phyloP scores from a whole-genome alignment of 2,329 filamentous ascomycete species.

The Dichotomopilus funicola region DNA sequence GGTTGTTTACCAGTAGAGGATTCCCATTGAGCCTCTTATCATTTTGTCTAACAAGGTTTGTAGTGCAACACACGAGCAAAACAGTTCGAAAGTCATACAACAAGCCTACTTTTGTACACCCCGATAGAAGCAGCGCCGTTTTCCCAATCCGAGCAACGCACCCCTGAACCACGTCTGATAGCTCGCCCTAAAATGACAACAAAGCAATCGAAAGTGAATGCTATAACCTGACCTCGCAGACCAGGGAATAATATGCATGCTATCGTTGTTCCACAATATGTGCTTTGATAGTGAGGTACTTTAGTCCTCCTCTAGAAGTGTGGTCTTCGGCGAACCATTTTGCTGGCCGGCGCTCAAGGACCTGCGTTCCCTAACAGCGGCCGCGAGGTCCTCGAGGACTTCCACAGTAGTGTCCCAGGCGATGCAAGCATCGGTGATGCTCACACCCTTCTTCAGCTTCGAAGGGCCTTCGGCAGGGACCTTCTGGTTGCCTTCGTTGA shows the following conservation, averaged over 20 bases:
- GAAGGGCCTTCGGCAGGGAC: slow-evolving; percentile 74
- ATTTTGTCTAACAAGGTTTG: not conserved
- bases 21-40: not conserved
- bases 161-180: too few relatives aligned
- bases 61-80: not conserved
- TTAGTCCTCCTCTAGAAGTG: slow-evolving; percentile 47
- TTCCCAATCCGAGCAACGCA: too few relatives aligned
- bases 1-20: not conserved
- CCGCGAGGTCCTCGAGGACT: slow-evolving; percentile 77
- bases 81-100: not conserved
- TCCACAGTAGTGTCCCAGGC: slow-evolving; percentile 80
- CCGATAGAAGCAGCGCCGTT: not conserved
- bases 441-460: slow-evolving; percentile 79
- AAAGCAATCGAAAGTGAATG: too few relatives aligned
- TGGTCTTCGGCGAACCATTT: slow-evolving; percentile 34
- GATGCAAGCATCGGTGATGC: slow-evolving; percentile 95
- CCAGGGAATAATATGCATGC: too few relatives aligned
- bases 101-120: slow-evolving; percentile 1
- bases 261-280: too few relatives aligned
- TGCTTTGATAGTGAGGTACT: not conserved
- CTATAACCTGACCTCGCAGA: too few relatives aligned
- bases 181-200: too few relatives aligned
- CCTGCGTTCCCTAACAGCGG: slow-evolving; percentile 72
- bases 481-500: slow-evolving; percentile 86
- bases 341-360: slow-evolving; percentile 39